Evolutionary conservation across 148 eudicot species (phyloP).

Genomic region (Fagopyrum esculentum): DNA sequence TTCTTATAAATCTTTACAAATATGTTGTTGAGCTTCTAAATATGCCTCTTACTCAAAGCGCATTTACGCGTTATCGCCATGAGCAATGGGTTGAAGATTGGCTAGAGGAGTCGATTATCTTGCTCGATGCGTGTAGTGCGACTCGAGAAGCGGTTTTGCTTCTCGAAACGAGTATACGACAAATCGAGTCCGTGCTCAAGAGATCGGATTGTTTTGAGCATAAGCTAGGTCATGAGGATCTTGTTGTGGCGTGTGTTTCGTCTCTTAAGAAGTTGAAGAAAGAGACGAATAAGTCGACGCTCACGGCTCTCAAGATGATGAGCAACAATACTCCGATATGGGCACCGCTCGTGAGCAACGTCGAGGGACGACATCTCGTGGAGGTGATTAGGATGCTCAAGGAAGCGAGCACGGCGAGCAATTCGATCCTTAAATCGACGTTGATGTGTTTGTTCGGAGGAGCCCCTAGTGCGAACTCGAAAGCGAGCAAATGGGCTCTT

Average conservation of each 20-base stretch:
- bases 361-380: not conserved
- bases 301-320: not conserved
- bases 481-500: not conserved
- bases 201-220: not conserved
- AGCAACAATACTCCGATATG: not conserved
- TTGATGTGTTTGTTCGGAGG: constrained; percentile 2
- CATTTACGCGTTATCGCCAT: not conserved
- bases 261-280: constrained; percentile 8
- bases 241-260: not conserved
- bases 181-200: not conserved
- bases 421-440: not conserved
- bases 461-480: not conserved
- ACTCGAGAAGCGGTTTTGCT: not conserved
- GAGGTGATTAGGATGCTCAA: constrained; percentile 7
- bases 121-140: not conserved
- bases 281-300: constrained; percentile 7
- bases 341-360: not conserved
- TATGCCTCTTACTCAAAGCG: not conserved
- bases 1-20: constrained; percentile 1
- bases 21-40: constrained; percentile 1
- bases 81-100: constrained; percentile 6
- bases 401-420: constrained; percentile 2
- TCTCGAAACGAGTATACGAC: not conserved
- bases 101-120: constrained; percentile 10
- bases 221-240: not conserved